Conservation (phyloP, 2,329 filamentous ascomycete genomes). For the Ceratocystis destructans region DNA sequence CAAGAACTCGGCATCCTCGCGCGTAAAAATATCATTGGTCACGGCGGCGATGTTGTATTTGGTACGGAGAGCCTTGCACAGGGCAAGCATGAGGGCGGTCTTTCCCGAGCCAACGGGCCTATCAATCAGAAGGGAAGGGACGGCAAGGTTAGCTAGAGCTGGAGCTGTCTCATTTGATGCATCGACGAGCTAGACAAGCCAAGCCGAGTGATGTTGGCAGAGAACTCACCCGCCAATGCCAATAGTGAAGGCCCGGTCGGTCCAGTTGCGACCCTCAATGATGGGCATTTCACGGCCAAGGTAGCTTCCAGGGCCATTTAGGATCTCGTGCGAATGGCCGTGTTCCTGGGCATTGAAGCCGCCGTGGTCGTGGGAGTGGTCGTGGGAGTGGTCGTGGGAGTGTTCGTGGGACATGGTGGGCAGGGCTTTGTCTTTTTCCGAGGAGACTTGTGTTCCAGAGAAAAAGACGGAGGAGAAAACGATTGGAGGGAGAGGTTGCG, state of each 20-base stretch:
- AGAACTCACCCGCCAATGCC: conserved; percentile 82
- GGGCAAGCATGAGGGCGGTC: conserved; percentile 88
- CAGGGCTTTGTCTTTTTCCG: neutral
- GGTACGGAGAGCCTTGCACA: conserved; percentile 71
- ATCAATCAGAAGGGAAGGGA: neutral
- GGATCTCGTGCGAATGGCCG: conserved; percentile 90
- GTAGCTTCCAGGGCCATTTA: conserved; percentile 85
- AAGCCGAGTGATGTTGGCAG: neutral
- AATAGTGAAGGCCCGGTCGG: conserved; percentile 80
- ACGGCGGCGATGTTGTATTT: conserved; percentile 83
- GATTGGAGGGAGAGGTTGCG: neutral
- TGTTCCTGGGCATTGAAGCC: conserved; percentile 50
- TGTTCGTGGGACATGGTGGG: conserved; percentile 4
- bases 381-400: conserved; percentile 15
- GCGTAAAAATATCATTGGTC: conserved; percentile 98
- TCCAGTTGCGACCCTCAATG: conserved; percentile 75
- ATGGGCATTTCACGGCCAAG: conserved; percentile 86
- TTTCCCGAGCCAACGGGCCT: conserved; percentile 95
- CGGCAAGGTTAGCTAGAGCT: too few species aligned
- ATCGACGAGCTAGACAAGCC: too few species aligned
- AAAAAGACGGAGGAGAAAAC: neutral
- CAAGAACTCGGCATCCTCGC: conserved; percentile 95
- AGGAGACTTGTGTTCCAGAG: too few species aligned
- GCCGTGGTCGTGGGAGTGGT: conserved; percentile 22
- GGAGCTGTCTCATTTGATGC: too few species aligned